phyloP scores from a whole-genome alignment of 805 yeast species.

The Saturnispora quitensis region DNA sequence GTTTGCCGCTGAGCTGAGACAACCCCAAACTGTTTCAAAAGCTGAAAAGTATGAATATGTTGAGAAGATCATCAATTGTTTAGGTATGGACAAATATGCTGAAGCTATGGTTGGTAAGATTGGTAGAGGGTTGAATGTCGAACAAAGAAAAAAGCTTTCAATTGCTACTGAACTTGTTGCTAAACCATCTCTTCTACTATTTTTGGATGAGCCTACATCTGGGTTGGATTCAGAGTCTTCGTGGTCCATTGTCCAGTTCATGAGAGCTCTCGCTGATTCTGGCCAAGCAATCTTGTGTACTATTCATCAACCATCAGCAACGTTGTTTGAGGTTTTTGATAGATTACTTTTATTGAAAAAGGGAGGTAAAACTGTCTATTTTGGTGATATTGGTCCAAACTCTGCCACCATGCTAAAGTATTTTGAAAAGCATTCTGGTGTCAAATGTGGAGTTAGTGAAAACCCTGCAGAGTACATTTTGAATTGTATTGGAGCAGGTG shows the following conservation, averaged over 20 bases:
- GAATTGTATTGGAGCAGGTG: constrained; percentile 74
- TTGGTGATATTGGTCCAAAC: constrained; percentile 44
- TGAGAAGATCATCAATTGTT: constrained; percentile 31
- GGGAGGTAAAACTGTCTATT: constrained; percentile 45
- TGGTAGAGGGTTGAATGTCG: constrained; percentile 44
- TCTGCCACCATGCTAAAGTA: constrained; percentile 36
- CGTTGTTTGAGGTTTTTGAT: constrained; percentile 35
- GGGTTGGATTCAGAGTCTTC: constrained; percentile 52
- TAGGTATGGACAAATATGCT: constrained; percentile 37
- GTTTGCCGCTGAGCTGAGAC: constrained; percentile 44
- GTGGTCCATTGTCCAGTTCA: constrained; percentile 45
- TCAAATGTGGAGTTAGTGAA: constrained; percentile 50
- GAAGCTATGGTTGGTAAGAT: constrained; percentile 41
- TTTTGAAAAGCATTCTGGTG: constrained; percentile 49
- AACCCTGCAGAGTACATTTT: constrained; percentile 73
- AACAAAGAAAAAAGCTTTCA: constrained; percentile 43
- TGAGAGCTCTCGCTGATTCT: constrained; percentile 39
- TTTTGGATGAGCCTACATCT: constrained; percentile 54
- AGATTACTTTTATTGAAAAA: constrained; percentile 38
- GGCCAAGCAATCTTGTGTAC: constrained; percentile 52
- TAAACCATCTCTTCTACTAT: constrained; percentile 41
- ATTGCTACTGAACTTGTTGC: constrained; percentile 49
- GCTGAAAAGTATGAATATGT: constrained; percentile 35
- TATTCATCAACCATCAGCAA: constrained; percentile 41
- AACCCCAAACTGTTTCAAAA: constrained; percentile 31